Evolutionary conservation across 306 rosid species (phyloP), one percentile per base, ranked within the genome.

Genomic region (Vigna hirtella): DNA sequence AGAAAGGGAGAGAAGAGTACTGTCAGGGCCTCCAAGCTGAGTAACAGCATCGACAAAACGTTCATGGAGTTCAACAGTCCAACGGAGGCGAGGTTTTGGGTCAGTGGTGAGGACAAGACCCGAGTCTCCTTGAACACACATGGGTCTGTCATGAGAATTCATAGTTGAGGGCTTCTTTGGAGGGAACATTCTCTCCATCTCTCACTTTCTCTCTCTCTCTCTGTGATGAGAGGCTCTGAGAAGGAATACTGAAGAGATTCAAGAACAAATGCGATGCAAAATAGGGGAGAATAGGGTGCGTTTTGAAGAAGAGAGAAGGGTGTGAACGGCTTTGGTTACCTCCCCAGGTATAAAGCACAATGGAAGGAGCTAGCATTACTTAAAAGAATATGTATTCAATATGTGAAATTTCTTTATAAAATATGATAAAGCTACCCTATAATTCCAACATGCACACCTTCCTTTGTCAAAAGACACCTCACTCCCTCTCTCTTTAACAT

Each of bases 221-320:
- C 5, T 75, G 42, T 70, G 86, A 48, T 63, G 85, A 85, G 88
- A 81, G 82, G 75, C 85, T 84, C 86, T 76, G 79, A 71, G 88
- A 52, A 66, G 50, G 83, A 89, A 87, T 85, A 88, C 74, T 13
- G 9, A 24, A 86, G 93, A 90, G 91, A 88, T 90, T 92, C 93
- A 94, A 90, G 97, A 94, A 94, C 98, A 94, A 94, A 94, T 89
- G 97, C 98, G 89, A 94, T 92, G 94, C 97, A 92, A 88, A 77
- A 84, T 85, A 82, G 84, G 88, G 89, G 67, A 84, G 98, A 93
- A 93, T 93, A 89, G 89, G 98, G 98, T 93, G 90, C 98, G 91
- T 82, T 91, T 91, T 88, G 88, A 93, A 88, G 93, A 83, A 67
- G 81, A 85, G 90, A 86, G 73, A 79, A 69, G 57, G 83, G 64